Evolutionary conservation across 306 rosid genomes (phyloP), one percentile per base, ranked within the genome.

Genomic region (Vachellia collinsii): DNA sequence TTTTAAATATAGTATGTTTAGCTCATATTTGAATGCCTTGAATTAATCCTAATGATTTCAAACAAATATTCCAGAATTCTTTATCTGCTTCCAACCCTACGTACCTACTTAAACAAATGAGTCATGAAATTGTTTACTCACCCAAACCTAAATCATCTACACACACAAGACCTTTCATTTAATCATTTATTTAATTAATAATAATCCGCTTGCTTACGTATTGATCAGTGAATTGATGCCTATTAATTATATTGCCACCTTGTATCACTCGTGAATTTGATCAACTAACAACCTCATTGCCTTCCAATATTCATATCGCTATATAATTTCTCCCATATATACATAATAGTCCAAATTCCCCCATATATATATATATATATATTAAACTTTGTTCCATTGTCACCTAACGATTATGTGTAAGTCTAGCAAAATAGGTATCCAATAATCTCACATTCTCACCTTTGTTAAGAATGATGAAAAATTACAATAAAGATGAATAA

Each of bases 21-120:
- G 8, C 8, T 23, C 23, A 59, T 22, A 61, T 61, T 61, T 58
- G 38, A 61, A 4, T 22, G 34, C 3, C 12, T 56, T 8, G 8
- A n/a, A 50, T 50, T 16, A 50, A 58, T 58, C 20, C 20, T 58
- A 58, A 56, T 58, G 23, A 61, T 11, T 23, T 61, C 19, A 25
- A 25, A 62, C 41, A 61, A 23, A 4, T 11, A 61, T 23, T 61
- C 3, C 7, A 25, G 12, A 11, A 13, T 34, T 63, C 69, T 29
- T 63, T 17, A 25, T 63, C 6, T 6, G 42, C 69, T 34, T 63
- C 68, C 41, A 63, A 63, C 70, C 5, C 70, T 16, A 22, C 17
- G 63, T 8, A 14, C 44, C 61, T 53, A 75, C 87, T 79, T 44
- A 86, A 72, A 72, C 76, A 73, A 83, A 83, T 43, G 38, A 20